phyloP scores from a whole-genome alignment of 192 early-diverging fungal species.

The Geosiphon pyriformis region DNA sequence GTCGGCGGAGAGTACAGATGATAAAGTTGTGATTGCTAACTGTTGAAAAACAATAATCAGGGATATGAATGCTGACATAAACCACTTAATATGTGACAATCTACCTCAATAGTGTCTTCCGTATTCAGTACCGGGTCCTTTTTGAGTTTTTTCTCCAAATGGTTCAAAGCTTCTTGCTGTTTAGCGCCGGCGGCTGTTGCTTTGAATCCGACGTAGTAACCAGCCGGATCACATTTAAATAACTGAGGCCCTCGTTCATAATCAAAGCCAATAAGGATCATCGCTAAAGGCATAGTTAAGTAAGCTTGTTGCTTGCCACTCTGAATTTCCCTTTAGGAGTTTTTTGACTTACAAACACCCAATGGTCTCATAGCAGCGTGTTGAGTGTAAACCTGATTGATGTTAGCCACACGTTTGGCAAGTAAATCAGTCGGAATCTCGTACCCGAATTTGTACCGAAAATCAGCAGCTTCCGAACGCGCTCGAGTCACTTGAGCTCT shows the following conservation, averaged over 20 bases:
- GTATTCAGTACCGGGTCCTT: conserved; percentile 70
- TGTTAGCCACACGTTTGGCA: conserved; percentile 95
- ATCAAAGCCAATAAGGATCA: conserved; percentile 96
- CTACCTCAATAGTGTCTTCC: conserved; percentile 91
- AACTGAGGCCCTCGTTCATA: conserved; percentile 95
- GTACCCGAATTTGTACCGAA: conserved; percentile 98
- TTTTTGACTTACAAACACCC: conserved; percentile 74
- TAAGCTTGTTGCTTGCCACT: conserved; percentile 1
- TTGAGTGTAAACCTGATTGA: conserved; percentile 99
- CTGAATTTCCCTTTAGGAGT: not conserved
- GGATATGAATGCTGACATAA: too few species aligned
- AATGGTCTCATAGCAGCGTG: conserved; percentile 97
- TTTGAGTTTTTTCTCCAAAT: conserved; percentile 98
- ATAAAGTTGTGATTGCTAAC: conserved; percentile 92
- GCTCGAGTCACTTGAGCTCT: conserved; percentile 89
- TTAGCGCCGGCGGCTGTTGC: conserved; percentile 95
- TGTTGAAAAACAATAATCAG: conserved; percentile 33
- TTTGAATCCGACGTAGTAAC: conserved; percentile 96
- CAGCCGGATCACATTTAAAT: conserved; percentile 97
- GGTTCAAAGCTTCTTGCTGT: conserved; percentile 91
- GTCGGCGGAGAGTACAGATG: conserved; percentile 85
- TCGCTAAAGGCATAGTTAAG: conserved; percentile 49
- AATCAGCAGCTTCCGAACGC: conserved; percentile 94
- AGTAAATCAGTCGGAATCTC: conserved; percentile 95
- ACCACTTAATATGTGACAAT: too few species aligned